phyloP scores from a whole-genome alignment of 1,284 basidiomycete species.

The Volvariella volvacea region DNA sequence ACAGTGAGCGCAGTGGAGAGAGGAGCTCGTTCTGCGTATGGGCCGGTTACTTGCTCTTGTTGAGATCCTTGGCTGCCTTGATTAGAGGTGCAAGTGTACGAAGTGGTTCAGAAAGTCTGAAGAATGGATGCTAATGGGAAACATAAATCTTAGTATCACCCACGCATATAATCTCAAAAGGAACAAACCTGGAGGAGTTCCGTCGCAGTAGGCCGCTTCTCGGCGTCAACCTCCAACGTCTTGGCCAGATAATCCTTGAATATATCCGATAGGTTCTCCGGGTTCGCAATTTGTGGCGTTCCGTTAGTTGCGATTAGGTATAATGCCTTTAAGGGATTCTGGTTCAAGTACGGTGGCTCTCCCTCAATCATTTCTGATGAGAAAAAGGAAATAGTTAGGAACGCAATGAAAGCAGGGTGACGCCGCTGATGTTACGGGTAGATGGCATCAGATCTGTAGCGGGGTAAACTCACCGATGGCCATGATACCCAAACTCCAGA shows the following conservation, averaged over 20 bases:
- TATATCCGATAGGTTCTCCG: slow-evolving; percentile 80
- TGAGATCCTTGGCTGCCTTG: slow-evolving; percentile 86
- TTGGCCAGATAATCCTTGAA: slow-evolving; percentile 90
- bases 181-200: slow-evolving; percentile 67
- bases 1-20: neutral
- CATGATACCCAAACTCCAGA: slow-evolving; percentile 99
- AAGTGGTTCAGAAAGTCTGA: slow-evolving; percentile 81
- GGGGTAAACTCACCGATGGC: slow-evolving; percentile 70
- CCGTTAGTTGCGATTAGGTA: slow-evolving; percentile 98
- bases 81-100: slow-evolving; percentile 86
- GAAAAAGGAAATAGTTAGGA: slow-evolving; percentile 3
- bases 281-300: slow-evolving; percentile 95
- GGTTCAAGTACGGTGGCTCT: slow-evolving; percentile 96
- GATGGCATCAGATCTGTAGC: slow-evolving; percentile 2
- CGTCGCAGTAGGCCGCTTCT: slow-evolving; percentile 86
- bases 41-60: slow-evolving; percentile 51
- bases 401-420: slow-evolving; percentile 4
- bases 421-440: neutral
- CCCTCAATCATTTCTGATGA: slow-evolving; percentile 95
- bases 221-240: slow-evolving; percentile 92
- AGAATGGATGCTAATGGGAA: slow-evolving; percentile 81
- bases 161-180: slow-evolving; percentile 5
- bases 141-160: slow-evolving; percentile 1
- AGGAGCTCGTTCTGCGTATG: no score
- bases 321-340: slow-evolving; percentile 92